Conservation (phyloP, 2,329 filamentous ascomycete genomes). For the Fusarium clavum region DNA sequence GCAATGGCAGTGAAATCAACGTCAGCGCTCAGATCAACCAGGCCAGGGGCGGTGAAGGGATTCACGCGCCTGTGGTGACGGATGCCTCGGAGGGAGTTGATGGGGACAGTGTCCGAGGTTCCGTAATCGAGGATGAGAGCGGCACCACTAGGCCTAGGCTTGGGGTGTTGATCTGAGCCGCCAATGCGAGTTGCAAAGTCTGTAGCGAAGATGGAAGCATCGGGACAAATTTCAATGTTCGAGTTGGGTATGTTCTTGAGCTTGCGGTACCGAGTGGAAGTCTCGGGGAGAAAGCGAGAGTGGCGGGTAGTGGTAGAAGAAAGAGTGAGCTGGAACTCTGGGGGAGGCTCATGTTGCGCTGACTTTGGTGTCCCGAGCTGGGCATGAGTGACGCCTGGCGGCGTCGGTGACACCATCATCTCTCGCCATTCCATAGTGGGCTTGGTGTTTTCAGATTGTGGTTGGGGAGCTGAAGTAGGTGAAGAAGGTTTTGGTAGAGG, state of each 20-base stretch:
- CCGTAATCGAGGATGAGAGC: slow-evolving; percentile 98
- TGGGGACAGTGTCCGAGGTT: slow-evolving; percentile 78
- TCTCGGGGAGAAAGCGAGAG: slow-evolving; percentile 84
- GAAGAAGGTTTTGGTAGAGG: slow-evolving; percentile 33
- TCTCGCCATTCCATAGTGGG: slow-evolving; percentile 78
- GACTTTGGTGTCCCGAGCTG: slow-evolving; percentile 66
- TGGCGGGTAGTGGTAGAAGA: slow-evolving; percentile 82
- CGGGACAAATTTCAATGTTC: slow-evolving; percentile 90
- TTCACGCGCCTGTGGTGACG: slow-evolving; percentile 79
- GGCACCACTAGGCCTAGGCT: slow-evolving; percentile 77
- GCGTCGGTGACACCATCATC: slow-evolving; percentile 78
- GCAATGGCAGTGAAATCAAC: slow-evolving; percentile 92
- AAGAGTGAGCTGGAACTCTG: slow-evolving; percentile 89
- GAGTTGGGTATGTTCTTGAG: slow-evolving; percentile 76
- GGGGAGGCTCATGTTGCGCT: slow-evolving; percentile 64
- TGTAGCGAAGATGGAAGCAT: slow-evolving; percentile 80
- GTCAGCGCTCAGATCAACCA: slow-evolving; percentile 90
- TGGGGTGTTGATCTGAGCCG: slow-evolving; percentile 67
- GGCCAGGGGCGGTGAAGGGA: slow-evolving; percentile 82
- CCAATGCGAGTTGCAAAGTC: slow-evolving; percentile 90
- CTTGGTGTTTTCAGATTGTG: slow-evolving; percentile 55
- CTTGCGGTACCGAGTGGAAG: slow-evolving; percentile 80
- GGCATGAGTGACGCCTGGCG: slow-evolving; percentile 64
- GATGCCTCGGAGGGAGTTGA: slow-evolving; percentile 93
- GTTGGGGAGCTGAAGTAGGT: slow-evolving; percentile 50